Evolutionary conservation across 2,329 filamentous ascomycete species (phyloP), one percentile per base, ranked within the genome.

Genomic region (Calonectria pauciramosa): DNA sequence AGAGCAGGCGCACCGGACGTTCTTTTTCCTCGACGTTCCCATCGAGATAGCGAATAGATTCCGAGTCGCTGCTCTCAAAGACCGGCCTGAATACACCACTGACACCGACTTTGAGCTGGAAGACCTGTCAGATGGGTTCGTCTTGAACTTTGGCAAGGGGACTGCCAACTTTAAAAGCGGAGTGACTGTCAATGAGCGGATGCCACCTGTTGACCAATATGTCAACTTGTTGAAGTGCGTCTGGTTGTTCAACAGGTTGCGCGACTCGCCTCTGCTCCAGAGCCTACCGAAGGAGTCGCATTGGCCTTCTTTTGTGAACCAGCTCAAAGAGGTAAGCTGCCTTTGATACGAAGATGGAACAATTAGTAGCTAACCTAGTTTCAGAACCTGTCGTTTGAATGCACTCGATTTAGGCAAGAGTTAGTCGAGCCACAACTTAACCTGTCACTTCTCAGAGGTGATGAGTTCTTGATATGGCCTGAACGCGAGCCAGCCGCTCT

Each of bases 171-270:
- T 82, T 20, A 26, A 65, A n/a, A 65, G 76, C 3, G 83, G 83
- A 3, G 73, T 84, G 56, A 52, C 81, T 1, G 80, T 84, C 13
- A 72, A 77, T 18, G 78, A 83, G 23, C 77, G 78, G 2, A 73
- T 78, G 2, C 79, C 80, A 0, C 64, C 78, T 7, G 41, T 78
- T 26, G 76, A 77, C 7, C 82, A 84, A 66, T 85, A 83, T 44
- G 26, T 85, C 59, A 84, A 80, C 34, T 73, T 85, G 1, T 63
- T 85, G 34, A 85, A 84, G 60, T 85, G 83, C 34, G 68, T 85
- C 6, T 85, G 83, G 82, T 73, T 85, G 41, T 79, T 82, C 44
- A 60, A 74, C 26, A 71, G 66, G 32, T 82, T 82, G 3, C 66
- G 76, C 11, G 54, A 34, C 14, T 79, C 79, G 8, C 71, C 76